These are phyloP conservation scores for Argentina anserina DNA, from an alignment of 306 rosid genomes.

Conservation along the genomic window DNA sequence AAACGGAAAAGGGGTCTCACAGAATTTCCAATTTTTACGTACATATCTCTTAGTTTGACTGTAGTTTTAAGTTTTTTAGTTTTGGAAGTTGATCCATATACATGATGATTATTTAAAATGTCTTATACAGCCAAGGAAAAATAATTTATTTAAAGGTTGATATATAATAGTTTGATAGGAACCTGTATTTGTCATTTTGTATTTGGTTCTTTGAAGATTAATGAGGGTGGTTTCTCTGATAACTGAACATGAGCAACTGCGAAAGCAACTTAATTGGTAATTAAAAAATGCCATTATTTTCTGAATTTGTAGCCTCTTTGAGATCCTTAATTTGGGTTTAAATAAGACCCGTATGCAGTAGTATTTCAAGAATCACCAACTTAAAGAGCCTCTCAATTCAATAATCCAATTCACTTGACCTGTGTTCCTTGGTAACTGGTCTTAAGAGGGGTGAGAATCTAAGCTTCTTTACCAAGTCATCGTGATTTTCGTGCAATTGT, in stretches of 20 bases:
- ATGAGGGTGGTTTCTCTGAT: slow-evolving; percentile 22
- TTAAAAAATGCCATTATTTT: slow-evolving; percentile 28
- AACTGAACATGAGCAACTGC: slow-evolving; percentile 30
- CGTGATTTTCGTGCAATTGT: slow-evolving; percentile 25
- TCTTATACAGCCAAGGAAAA: slow-evolving; percentile 10
- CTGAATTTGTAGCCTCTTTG: slow-evolving; percentile 40
- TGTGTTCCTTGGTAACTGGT: slow-evolving; percentile 29
- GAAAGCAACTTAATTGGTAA: slow-evolving; percentile 29
- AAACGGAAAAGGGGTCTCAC: slow-evolving; percentile 19
- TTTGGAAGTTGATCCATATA: slow-evolving; percentile 26
- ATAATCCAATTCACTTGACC: slow-evolving; percentile 32
- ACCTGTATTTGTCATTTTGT: slow-evolving; percentile 62
- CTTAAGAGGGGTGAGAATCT: slow-evolving; percentile 15
- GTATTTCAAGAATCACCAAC: slow-evolving; percentile 20
- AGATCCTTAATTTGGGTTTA: slow-evolving; percentile 52
- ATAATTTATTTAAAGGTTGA: background rate
- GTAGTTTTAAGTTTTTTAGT: slow-evolving; percentile 29
- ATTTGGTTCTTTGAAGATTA: slow-evolving; percentile 43
- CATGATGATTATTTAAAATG: slow-evolving; percentile 24
- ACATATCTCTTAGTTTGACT: slow-evolving; percentile 26
- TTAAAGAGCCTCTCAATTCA: slow-evolving; percentile 20
- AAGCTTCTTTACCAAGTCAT: slow-evolving; percentile 25
- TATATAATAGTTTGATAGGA: slow-evolving; percentile 32
- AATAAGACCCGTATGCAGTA: slow-evolving; percentile 24
- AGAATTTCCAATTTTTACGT: slow-evolving; percentile 22